These are phyloP conservation scores for Aspergillus sp. DNA, from an alignment of 2,329 filamentous ascomycete species.

Conservation along the genomic window DNA sequence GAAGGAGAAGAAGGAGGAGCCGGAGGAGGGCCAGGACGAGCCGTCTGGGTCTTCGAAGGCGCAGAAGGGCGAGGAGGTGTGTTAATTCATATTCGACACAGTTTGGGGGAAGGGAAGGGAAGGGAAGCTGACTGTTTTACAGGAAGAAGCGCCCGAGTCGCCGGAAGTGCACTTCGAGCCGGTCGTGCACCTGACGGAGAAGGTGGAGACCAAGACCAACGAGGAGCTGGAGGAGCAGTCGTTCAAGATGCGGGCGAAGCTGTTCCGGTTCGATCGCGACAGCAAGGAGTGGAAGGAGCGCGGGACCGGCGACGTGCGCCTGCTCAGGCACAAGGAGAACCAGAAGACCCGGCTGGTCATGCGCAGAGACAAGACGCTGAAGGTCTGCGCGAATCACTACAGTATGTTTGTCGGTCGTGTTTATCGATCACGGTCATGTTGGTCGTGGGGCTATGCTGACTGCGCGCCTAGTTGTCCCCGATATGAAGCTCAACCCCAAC, in stretches of 20 bases:
- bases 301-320: conserved; percentile 87
- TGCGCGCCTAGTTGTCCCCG: conserved; percentile 66
- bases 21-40: conserved; percentile 68
- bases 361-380: conserved; percentile 98
- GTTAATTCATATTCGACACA: conserved; percentile 23
- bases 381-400: conserved; percentile 99
- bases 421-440: background rate
- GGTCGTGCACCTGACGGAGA: conserved; percentile 90
- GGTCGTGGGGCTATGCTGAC: conserved; percentile 12
- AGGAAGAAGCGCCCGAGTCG: conserved; percentile 72
- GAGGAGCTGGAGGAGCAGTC: conserved; percentile 95
- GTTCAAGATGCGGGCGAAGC: conserved; percentile 99
- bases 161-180: conserved; percentile 96
- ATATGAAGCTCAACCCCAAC: conserved; percentile 98
- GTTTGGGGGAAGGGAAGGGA: conserved; percentile 1
- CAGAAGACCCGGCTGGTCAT: conserved; percentile 96
- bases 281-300: conserved; percentile 98
- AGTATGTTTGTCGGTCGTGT: conserved; percentile 43
- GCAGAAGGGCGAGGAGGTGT: conserved; percentile 53
- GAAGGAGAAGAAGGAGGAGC: conserved; percentile 86
- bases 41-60: conserved; percentile 83
- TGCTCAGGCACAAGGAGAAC: conserved; percentile 98
- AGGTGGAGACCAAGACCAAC: conserved; percentile 94
- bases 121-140: conserved; percentile 3
- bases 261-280: conserved; percentile 95